Evolutionary conservation across 352 stramenopile species (phyloP).

Genomic region (Peronosclerospora sorghi): DNA sequence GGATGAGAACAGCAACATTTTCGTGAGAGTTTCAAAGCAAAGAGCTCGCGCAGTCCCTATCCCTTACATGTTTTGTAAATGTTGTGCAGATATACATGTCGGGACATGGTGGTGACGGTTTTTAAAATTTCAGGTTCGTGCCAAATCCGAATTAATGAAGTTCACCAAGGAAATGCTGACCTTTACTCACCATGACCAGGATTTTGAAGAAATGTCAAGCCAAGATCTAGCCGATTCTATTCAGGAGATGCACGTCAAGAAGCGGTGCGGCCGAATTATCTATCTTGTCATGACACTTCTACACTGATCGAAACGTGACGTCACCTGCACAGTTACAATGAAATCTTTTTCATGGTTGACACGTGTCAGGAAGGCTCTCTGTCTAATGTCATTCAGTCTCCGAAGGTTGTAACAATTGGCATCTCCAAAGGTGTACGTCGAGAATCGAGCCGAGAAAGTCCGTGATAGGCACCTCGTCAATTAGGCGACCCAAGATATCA

Average conservation of each 20-base stretch:
- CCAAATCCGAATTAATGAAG: too few relatives aligned
- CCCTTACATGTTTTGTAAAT: slow-evolving; percentile 5
- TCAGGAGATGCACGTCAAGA: slow-evolving; percentile 90
- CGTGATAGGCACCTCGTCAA: slow-evolving; percentile 88
- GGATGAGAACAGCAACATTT: too few relatives aligned
- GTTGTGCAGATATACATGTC: too few relatives aligned
- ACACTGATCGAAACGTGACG: too few relatives aligned
- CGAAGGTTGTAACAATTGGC: slow-evolving; percentile 89
- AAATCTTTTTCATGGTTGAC: slow-evolving; percentile 96
- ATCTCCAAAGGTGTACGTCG: slow-evolving; percentile 78
- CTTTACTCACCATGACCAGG: too few relatives aligned
- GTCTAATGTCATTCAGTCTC: too few relatives aligned
- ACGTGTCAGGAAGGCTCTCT: slow-evolving; percentile 93
- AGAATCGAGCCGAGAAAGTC: slow-evolving; percentile 89
- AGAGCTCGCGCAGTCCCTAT: neutral
- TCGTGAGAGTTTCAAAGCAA: neutral
- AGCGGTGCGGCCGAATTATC: too few relatives aligned
- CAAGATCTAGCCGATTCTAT: slow-evolving; percentile 89
- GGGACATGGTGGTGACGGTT: too few relatives aligned
- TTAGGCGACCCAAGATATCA: slow-evolving; percentile 56
- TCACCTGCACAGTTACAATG: slow-evolving; percentile 64
- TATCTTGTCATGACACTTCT: too few relatives aligned
- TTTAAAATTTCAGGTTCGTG: too few relatives aligned
- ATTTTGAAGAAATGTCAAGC: slow-evolving; percentile 93
- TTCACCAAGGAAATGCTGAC: slow-evolving; percentile 2